phyloP scores from a whole-genome alignment of 768 basidiomycete genomes.

The Suillus hirtellus region DNA sequence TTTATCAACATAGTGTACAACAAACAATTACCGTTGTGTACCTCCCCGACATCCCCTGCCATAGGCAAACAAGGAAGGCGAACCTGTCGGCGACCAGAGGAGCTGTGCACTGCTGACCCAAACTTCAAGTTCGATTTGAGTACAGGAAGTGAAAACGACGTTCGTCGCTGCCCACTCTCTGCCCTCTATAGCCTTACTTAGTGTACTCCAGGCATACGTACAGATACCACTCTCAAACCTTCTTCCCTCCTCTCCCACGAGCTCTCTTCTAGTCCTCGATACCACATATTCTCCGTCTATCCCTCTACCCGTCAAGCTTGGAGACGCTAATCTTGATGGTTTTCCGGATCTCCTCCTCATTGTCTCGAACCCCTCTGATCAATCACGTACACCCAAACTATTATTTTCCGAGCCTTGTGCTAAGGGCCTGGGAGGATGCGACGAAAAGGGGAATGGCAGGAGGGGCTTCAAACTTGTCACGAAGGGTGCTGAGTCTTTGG shows the following conservation, averaged over 20 bases:
- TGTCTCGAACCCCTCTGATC: conserved; percentile 39
- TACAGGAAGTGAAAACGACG: conserved; percentile 49
- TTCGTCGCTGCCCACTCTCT: conserved; percentile 28
- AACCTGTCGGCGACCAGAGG: conserved; percentile 72
- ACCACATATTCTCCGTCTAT: conserved; percentile 62
- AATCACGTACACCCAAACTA: conserved; percentile 56
- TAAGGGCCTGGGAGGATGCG: conserved; percentile 59
- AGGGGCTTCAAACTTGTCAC: conserved; percentile 63
- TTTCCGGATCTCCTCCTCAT: conserved; percentile 85
- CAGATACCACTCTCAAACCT: conserved; percentile 65
- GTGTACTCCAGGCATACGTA: conserved; percentile 54
- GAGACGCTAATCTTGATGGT: conserved; percentile 92
- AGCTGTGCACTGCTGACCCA: conserved; percentile 81
- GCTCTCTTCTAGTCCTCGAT: conserved; percentile 71
- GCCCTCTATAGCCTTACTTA: conserved; percentile 6
- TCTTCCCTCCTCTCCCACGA: conserved; percentile 42
- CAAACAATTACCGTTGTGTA: conserved; percentile 82
- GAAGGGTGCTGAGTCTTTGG: conserved; percentile 62
- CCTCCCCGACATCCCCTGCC: conserved; percentile 50
- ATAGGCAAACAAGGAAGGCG: conserved; percentile 48
- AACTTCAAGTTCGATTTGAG: conserved; percentile 77
- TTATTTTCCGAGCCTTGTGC: conserved; percentile 65
- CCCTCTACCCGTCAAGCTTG: conserved; percentile 78
- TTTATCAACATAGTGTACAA: conserved; percentile 92
- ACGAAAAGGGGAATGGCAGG: conserved; percentile 45